phyloP scores from a whole-genome alignment of 768 basidiomycete genomes.

The Lactifluus piperatus region DNA sequence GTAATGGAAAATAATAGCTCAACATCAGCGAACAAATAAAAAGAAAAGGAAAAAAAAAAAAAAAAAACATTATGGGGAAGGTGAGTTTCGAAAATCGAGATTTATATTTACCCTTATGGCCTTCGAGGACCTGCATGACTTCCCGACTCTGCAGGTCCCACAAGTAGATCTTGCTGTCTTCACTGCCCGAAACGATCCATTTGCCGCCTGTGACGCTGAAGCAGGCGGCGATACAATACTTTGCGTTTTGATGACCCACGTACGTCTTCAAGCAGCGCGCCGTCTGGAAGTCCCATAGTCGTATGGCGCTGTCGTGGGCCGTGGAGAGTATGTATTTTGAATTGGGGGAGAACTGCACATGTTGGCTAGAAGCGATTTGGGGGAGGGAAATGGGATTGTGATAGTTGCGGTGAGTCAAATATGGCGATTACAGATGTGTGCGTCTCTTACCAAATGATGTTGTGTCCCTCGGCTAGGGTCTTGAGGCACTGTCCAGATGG shows the following conservation, averaged over 20 bases:
- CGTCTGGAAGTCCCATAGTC: conserved; percentile 92
- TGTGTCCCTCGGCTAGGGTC: conserved; percentile 85
- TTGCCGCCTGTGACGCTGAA: conserved; percentile 80
- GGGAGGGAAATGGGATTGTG: too few species aligned
- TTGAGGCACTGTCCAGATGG: conserved; percentile 91
- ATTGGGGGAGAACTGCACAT: conserved; percentile 92
- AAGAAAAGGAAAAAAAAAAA: too few species aligned
- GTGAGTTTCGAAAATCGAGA: too few species aligned
- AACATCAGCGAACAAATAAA: too few species aligned
- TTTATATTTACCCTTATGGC: conserved; percentile 50
- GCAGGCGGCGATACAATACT: conserved; percentile 77
- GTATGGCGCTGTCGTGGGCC: conserved; percentile 86
- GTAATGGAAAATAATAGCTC: too few species aligned
- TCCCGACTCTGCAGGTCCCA: conserved; percentile 90
- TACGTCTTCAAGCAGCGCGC: conserved; percentile 89
- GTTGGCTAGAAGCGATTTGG: conserved; percentile 50
- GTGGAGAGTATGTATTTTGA: conserved; percentile 92
- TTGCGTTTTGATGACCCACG: conserved; percentile 70
- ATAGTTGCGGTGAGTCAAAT: neutral
- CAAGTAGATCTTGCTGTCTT: conserved; percentile 82
- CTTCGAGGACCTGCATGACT: conserved; percentile 70
- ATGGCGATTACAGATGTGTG: neutral
- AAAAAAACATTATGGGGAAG: too few species aligned
- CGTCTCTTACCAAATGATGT: conserved; percentile 59
- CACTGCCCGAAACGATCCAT: conserved; percentile 88